These are phyloP conservation scores for Malus hybrid DNA, from an alignment of 331 rosid genomes.

Conservation along the genomic window DNA sequence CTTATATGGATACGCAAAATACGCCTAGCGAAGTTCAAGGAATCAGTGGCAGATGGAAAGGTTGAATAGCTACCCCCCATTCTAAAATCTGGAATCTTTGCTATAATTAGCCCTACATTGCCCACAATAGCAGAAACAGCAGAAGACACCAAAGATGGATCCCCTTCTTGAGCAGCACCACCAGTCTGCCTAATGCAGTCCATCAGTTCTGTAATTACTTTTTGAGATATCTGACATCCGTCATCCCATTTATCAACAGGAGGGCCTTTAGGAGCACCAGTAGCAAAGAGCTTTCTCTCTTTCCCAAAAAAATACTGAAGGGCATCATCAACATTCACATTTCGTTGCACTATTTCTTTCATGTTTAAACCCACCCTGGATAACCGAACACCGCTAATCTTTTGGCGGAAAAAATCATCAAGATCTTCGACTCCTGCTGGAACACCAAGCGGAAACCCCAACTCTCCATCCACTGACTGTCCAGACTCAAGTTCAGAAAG, in stretches of 20 bases:
- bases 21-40: slow-evolving; percentile 57
- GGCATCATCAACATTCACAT: slow-evolving; percentile 63
- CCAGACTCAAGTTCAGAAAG: slow-evolving; percentile 72
- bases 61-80: slow-evolving; percentile 43
- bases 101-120: slow-evolving; percentile 61
- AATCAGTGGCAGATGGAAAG: slow-evolving; percentile 37
- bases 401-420: slow-evolving; percentile 92
- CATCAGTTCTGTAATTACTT: slow-evolving; percentile 62
- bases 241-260: slow-evolving; percentile 80
- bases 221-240: slow-evolving; percentile 80
- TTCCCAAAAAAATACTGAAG: slow-evolving; percentile 56
- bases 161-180: slow-evolving; percentile 99
- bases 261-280: slow-evolving; percentile 52
- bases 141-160: slow-evolving; percentile 89
- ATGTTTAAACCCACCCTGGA: slow-evolving; percentile 74
- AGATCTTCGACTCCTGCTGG: slow-evolving; percentile 92
- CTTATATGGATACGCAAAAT: slow-evolving; percentile 65
- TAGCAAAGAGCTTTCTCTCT: slow-evolving; percentile 61
- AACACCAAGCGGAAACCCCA: slow-evolving; percentile 76
- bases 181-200: slow-evolving; percentile 95
- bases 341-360: slow-evolving; percentile 83
- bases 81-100: slow-evolving; percentile 58
- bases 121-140: slow-evolving; percentile 86
- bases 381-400: slow-evolving; percentile 74
- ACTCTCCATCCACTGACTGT: slow-evolving; percentile 71